Conservation (phyloP, 2,329 filamentous ascomycete genomes). For the Neonectria punicea region DNA sequence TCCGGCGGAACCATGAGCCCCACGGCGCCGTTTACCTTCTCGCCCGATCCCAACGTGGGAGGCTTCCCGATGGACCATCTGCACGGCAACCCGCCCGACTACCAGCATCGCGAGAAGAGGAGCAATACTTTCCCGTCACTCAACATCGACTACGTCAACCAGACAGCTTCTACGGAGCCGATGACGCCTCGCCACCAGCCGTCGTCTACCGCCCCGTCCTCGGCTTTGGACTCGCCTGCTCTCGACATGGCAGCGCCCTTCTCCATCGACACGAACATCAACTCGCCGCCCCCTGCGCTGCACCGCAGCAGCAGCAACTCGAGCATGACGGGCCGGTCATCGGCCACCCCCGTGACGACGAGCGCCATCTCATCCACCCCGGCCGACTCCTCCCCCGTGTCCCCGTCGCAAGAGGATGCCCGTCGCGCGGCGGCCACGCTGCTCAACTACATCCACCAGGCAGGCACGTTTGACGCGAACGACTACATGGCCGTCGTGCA, state of each 20-base stretch:
- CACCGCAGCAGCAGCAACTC: constrained; percentile 50
- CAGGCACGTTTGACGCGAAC: constrained; percentile 77
- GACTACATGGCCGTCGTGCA: constrained; percentile 84
- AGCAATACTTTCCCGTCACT: constrained; percentile 88
- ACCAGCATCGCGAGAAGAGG: constrained; percentile 74
- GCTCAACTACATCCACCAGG: constrained; percentile 81
- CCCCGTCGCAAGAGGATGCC: constrained; percentile 87
- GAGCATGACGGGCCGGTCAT: constrained; percentile 45
- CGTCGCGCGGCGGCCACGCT: constrained; percentile 83
- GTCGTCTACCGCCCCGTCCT: constrained; percentile 60
- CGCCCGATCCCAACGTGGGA: constrained; percentile 76
- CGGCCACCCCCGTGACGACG: constrained; percentile 32
- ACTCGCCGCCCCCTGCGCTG: constrained; percentile 48
- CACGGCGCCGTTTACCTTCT: constrained; percentile 78
- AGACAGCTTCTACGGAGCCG: constrained; percentile 52
- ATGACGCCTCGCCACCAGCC: constrained; percentile 62
- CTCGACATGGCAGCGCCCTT: constrained; percentile 58
- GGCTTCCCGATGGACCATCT: constrained; percentile 65
- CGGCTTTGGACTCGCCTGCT: constrained; percentile 62
- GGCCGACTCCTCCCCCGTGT: constrained; percentile 68
- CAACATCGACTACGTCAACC: constrained; percentile 68
- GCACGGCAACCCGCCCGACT: constrained; percentile 57
- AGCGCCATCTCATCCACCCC: constrained; percentile 38
- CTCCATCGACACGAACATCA: constrained; percentile 56
- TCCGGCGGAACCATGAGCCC: constrained; percentile 79